phyloP scores from a whole-genome alignment of 192 early-diverging fungal species.

The Allomyces javanicus region DNA sequence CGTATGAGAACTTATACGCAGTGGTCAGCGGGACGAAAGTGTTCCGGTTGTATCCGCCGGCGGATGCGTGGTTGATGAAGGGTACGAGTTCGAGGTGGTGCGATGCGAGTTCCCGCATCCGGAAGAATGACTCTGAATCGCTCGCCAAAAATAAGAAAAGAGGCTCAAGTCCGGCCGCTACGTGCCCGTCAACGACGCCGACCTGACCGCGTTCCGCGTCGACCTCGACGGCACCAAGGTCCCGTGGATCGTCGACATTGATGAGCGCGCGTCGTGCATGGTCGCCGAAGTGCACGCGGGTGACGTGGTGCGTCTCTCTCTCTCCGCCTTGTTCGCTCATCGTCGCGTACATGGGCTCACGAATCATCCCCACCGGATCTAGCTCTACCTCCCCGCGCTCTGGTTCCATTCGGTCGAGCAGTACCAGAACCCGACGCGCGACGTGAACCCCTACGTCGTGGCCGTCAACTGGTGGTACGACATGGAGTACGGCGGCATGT shows the following conservation, averaged over 20 bases:
- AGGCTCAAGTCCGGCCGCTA: too few relatives aligned
- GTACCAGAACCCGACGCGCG: neutral
- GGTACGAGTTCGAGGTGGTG: neutral
- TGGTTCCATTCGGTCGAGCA: conserved; percentile 29
- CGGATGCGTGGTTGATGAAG: conserved; percentile 2
- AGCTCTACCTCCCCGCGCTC: conserved; percentile 23
- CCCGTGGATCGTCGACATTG: conserved; percentile 1
- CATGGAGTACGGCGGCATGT: conserved; percentile 11
- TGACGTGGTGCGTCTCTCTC: neutral
- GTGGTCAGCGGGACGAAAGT: conserved; percentile 24
- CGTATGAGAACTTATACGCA: conserved; percentile 31
- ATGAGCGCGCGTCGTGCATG: too few relatives aligned
- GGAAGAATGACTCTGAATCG: too few relatives aligned
- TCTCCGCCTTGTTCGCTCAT: neutral
- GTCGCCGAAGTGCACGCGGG: neutral
- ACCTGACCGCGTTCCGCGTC: neutral
- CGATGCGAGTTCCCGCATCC: too few relatives aligned
- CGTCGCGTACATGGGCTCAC: neutral
- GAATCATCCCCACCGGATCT: neutral
- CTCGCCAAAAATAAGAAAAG: too few relatives aligned
- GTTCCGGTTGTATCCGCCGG: conserved; percentile 17
- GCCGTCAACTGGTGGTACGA: conserved; percentile 34
- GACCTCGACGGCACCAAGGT: neutral
- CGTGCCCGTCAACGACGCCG: too few relatives aligned
- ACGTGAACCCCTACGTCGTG: conserved; percentile 5